Conservation (phyloP, 1,284 basidiomycete genomes). For the Inonotus hispidus region DNA sequence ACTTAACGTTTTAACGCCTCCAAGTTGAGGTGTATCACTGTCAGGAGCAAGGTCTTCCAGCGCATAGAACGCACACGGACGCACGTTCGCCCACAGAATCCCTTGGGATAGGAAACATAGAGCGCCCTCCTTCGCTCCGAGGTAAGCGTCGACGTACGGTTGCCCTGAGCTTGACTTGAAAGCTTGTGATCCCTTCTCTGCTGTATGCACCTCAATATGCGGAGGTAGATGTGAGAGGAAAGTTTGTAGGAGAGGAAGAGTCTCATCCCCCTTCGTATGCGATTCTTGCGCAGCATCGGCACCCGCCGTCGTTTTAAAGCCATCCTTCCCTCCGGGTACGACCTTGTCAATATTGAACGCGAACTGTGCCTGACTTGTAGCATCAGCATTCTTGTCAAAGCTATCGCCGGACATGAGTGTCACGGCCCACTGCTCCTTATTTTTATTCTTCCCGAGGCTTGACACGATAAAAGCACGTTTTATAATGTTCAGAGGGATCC, state of each 20-base stretch:
- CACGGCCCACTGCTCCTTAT: conserved; percentile 62
- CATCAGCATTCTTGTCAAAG: conserved; percentile 31
- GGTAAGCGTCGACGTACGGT: conserved; percentile 62
- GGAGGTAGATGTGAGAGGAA: conserved; percentile 45
- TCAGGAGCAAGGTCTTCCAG: conserved; percentile 48
- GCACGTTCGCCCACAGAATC: conserved; percentile 66
- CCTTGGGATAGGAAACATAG: conserved; percentile 67
- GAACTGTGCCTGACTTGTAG: conserved; percentile 37
- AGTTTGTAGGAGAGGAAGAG: conserved; percentile 41
- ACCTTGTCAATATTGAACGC: conserved; percentile 62
- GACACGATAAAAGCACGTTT: conserved; percentile 58
- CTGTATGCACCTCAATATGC: conserved; percentile 5
- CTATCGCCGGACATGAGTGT: conserved; percentile 49
- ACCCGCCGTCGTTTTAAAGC: conserved; percentile 35
- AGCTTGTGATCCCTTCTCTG: background rate
- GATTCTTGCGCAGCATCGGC: conserved; percentile 23
- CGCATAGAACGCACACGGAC: conserved; percentile 71
- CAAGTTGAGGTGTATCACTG: conserved; percentile 27
- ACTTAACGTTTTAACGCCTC: conserved; percentile 56
- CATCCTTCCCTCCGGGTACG: conserved; percentile 33
- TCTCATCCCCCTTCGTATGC: conserved; percentile 47
- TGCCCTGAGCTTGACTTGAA: conserved; percentile 34
- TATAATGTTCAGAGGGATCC: conserved; percentile 40
- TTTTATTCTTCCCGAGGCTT: conserved; percentile 50
- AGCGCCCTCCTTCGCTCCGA: conserved; percentile 61